Conservation (phyloP, 2,329 filamentous ascomycete genomes). For the Xylaria sp. region DNA sequence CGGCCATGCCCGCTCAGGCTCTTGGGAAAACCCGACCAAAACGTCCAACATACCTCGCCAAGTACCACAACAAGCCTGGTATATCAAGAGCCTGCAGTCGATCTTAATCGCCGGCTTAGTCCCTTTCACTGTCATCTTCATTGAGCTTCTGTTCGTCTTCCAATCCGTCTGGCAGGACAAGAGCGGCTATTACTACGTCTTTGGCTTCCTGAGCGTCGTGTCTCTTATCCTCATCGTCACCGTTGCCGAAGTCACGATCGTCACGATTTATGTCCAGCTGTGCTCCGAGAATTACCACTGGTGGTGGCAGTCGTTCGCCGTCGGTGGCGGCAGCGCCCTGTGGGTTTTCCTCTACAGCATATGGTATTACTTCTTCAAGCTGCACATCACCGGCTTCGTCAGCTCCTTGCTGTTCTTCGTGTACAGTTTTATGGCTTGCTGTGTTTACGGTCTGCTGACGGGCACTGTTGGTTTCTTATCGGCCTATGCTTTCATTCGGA, state of each 20-base stretch:
- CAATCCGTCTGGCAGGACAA: conserved; percentile 91
- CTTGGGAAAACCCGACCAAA: conserved; percentile 86
- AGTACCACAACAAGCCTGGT: conserved; percentile 81
- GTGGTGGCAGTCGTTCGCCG: conserved; percentile 91
- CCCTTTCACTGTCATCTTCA: conserved; percentile 88
- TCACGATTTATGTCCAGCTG: conserved; percentile 83
- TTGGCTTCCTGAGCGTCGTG: conserved; percentile 84
- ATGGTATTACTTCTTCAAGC: conserved; percentile 84
- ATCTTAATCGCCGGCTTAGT: conserved; percentile 79
- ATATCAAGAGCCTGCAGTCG: conserved; percentile 71
- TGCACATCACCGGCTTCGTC: conserved; percentile 83
- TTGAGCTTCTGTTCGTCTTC: conserved; percentile 88
- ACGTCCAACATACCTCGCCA: conserved; percentile 77
- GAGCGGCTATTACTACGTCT: conserved; percentile 91
- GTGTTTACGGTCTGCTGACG: conserved; percentile 82
- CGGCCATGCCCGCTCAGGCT: conserved; percentile 73
- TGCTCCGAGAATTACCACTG: conserved; percentile 89
- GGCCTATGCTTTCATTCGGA: conserved; percentile 83
- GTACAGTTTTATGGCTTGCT: conserved; percentile 84
- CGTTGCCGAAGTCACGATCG: conserved; percentile 84
- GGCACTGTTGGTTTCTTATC: conserved; percentile 88
- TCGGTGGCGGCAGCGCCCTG: conserved; percentile 78
- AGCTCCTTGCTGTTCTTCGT: conserved; percentile 85
- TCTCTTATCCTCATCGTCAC: conserved; percentile 78
- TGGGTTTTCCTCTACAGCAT: conserved; percentile 87